These are phyloP conservation scores for Gossypium herbaceum DNA, from an alignment of 345 rosid genomes.

Conservation along the genomic window DNA sequence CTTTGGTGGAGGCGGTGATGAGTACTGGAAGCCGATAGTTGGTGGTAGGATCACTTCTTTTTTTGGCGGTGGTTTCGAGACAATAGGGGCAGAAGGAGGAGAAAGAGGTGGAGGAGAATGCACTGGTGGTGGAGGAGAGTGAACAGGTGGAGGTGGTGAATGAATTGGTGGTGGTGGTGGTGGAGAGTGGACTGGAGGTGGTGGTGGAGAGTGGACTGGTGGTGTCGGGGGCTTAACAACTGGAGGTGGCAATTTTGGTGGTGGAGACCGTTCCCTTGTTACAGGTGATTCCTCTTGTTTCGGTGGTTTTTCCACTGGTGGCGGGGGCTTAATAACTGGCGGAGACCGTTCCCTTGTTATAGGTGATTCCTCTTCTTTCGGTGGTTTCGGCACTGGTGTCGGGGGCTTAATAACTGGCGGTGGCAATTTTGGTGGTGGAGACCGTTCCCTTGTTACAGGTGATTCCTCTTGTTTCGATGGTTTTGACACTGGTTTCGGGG, in stretches of 20 bases:
- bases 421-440: not conserved
- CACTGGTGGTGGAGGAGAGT: constrained; percentile 7
- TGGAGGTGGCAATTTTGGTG: not conserved
- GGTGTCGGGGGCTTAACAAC: not conserved
- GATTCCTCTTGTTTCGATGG: not conserved
- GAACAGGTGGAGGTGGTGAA: not conserved
- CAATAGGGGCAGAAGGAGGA: not conserved
- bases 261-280: not conserved
- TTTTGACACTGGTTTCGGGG: not conserved
- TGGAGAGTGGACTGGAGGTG: not conserved
- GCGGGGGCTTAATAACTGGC: not conserved
- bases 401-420: not conserved
- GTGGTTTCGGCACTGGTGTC: not conserved
- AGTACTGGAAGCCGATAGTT: not conserved
- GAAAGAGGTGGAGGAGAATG: constrained; percentile 2
- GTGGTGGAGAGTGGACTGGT: too few species aligned
- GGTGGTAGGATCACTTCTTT: not conserved
- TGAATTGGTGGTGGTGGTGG: not conserved
- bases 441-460: too few species aligned
- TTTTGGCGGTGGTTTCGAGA: not conserved
- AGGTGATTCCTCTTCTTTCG: not conserved
- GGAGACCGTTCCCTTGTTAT: not conserved
- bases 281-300: too few species aligned
- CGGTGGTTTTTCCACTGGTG: too few species aligned
- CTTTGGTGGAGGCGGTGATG: not conserved